Evolutionary conservation across 805 yeast genomes (phyloP).

Genomic region (Wickerhamomyces xylosicus): DNA sequence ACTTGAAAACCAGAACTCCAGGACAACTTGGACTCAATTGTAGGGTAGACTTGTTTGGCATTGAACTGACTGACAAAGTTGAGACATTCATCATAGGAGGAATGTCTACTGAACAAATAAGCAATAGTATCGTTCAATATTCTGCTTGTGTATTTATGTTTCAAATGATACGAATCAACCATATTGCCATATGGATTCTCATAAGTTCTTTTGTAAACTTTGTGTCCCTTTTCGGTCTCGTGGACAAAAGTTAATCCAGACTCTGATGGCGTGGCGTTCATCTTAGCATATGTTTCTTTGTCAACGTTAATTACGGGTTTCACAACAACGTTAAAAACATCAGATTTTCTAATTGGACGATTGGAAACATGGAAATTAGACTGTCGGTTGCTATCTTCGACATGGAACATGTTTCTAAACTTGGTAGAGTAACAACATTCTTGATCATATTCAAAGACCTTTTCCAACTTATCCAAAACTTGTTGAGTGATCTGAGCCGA

Average conservation of each 20-base stretch:
- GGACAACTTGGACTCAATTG: slow-evolving; percentile 22
- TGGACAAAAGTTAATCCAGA: slow-evolving; percentile 16
- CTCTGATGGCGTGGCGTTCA: slow-evolving; percentile 1
- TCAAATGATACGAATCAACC: slow-evolving; percentile 14
- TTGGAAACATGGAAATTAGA: slow-evolving; percentile 13
- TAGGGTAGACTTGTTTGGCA: slow-evolving; percentile 34
- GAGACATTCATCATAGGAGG: slow-evolving; percentile 32
- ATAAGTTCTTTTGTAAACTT: slow-evolving; percentile 14
- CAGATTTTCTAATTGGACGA: background rate
- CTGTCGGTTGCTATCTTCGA: background rate
- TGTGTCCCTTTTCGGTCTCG: slow-evolving; percentile 11
- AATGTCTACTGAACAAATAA: slow-evolving; percentile 35
- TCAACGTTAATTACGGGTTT: slow-evolving; percentile 29
- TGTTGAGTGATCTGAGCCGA: slow-evolving; percentile 23
- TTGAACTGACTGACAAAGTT: slow-evolving; percentile 25
- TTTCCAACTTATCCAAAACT: slow-evolving; percentile 12
- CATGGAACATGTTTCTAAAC: background rate
- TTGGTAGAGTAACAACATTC: slow-evolving; percentile 1
- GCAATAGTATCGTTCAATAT: slow-evolving; percentile 27
- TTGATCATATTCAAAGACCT: slow-evolving; percentile 5
- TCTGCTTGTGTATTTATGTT: slow-evolving; percentile 18
- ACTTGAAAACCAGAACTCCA: slow-evolving; percentile 32
- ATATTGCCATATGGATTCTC: background rate
- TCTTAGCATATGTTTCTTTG: slow-evolving; percentile 3
- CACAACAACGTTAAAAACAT: slow-evolving; percentile 18